Conservation (phyloP, 129 eudicot species). For the Flaveria bidentis region DNA sequence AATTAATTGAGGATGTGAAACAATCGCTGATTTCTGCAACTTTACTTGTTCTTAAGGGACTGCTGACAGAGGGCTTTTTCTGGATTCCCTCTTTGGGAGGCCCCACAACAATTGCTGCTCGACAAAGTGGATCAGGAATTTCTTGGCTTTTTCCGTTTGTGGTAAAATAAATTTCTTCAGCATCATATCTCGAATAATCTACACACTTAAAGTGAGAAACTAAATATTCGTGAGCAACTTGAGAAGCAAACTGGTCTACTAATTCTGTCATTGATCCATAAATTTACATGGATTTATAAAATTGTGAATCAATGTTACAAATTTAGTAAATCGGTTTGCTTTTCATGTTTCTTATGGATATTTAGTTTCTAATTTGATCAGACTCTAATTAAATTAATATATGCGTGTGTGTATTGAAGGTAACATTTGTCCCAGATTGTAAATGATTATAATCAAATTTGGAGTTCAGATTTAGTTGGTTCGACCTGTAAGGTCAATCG, state of each 20-base stretch:
- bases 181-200: slow-evolving; percentile 18
- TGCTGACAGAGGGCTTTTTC: slow-evolving; percentile 94
- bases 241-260: background rate
- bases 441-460: background rate
- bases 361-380: background rate
- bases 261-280: background rate
- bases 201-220: background rate
- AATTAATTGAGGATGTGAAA: background rate
- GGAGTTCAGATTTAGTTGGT: background rate
- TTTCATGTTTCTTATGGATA: background rate
- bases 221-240: background rate
- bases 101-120: slow-evolving; percentile 97
- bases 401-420: background rate
- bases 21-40: slow-evolving; percentile 21
- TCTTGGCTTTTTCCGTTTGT: slow-evolving; percentile 99
- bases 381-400: background rate
- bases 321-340: background rate
- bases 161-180: slow-evolving; percentile 47
- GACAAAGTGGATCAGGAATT: slow-evolving; percentile 97
- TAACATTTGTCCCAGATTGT: background rate
- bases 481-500: background rate
- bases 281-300: background rate
- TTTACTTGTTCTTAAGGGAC: slow-evolving; percentile 54
- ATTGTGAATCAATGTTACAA: background rate
- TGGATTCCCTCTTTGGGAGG: slow-evolving; percentile 99